Evolutionary conservation across 768 basidiomycete genomes (phyloP), one percentile per base, ranked within the genome.

Genomic region (Trametes punicea): DNA sequence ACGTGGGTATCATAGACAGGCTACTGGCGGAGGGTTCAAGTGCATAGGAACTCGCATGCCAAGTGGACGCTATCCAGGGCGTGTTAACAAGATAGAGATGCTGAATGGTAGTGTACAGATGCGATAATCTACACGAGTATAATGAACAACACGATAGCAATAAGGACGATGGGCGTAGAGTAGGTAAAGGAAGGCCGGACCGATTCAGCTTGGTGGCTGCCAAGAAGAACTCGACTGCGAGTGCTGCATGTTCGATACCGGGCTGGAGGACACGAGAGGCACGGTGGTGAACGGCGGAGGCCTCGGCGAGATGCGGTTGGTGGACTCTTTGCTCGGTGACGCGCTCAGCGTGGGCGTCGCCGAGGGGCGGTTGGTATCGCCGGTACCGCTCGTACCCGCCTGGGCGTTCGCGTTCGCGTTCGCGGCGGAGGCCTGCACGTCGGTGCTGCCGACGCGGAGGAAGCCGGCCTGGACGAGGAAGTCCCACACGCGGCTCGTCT

Each of bases 401-500:
- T 46, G 18, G 15, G 44, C 48, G 25, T 44, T 44, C 20, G 25
- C 23, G 8, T 26, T 44, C 2, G 49, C 47, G 20, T 33, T 31
- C 15, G 49, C 31, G 36, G 52, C 49, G 27, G 30, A 48, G 21
- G 58, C 48, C 18, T 55, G 56, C 8, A 62, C 55, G 31, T 65
- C 67, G 4, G 62, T 64, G 31, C 56, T 60, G 15, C 70, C 71
- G 55, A 90, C 87, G 64, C 84, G 87, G 62, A 90, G 74, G 69
- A 85, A 90, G 13, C 93, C 93, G 5, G 87, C 82, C 65, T 90
- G 88, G 2, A 92, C 90, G 27, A 96, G 77, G 69, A 93, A 95
- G 67, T 96, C 93, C 90, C 93, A 97, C 29, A 93, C 90, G 36
- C 89, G 78, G 70, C 86, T 88, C 1, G 91, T 93, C 72, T 97